Conservation (phyloP, 768 basidiomycete genomes). For the Pisolithus tinctorius region DNA sequence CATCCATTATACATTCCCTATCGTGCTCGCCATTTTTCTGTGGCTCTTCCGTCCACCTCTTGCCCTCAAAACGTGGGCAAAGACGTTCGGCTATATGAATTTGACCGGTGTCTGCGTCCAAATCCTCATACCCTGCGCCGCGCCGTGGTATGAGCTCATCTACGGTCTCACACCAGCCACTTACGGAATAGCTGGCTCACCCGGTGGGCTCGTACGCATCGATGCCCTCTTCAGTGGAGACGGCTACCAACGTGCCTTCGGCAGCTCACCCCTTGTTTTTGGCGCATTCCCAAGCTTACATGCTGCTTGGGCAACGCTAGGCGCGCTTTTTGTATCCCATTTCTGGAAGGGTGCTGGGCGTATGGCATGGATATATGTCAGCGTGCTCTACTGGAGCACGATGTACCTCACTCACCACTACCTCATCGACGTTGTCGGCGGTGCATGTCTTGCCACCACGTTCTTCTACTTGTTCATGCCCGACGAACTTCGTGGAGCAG, state of each 20-base stretch:
- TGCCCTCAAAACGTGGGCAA: constrained; percentile 76
- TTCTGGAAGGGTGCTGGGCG: constrained; percentile 77
- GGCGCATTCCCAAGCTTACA: constrained; percentile 96
- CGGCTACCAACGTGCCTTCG: constrained; percentile 76
- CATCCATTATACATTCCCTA: constrained; percentile 81
- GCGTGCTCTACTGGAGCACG: constrained; percentile 91
- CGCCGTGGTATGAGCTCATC: constrained; percentile 97
- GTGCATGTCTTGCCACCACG: constrained; percentile 81
- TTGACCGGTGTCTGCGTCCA: constrained; percentile 82
- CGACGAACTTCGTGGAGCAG: constrained; percentile 59
- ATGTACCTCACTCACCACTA: constrained; percentile 99
- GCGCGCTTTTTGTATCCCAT: constrained; percentile 88
- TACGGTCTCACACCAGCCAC: constrained; percentile 94
- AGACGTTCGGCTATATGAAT: constrained; percentile 91
- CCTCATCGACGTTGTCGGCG: constrained; percentile 94
- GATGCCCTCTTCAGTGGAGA: constrained; percentile 75
- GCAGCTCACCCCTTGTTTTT: constrained; percentile 87
- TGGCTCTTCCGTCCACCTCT: constrained; percentile 88
- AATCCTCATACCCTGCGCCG: constrained; percentile 84
- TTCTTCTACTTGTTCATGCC: constrained; percentile 89
- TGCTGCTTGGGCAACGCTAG: constrained; percentile 84
- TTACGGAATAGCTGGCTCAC: constrained; percentile 86
- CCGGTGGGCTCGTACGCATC: constrained; percentile 89
- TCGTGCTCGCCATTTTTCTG: constrained; percentile 76
- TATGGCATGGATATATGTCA: constrained; percentile 78